A percentile compares a stretch with the other conserved stretches of the same genome.
phyloP scores from a whole-genome alignment of 495 filamentous ascomycete species.

The Hyaloscypha variabilis region DNA sequence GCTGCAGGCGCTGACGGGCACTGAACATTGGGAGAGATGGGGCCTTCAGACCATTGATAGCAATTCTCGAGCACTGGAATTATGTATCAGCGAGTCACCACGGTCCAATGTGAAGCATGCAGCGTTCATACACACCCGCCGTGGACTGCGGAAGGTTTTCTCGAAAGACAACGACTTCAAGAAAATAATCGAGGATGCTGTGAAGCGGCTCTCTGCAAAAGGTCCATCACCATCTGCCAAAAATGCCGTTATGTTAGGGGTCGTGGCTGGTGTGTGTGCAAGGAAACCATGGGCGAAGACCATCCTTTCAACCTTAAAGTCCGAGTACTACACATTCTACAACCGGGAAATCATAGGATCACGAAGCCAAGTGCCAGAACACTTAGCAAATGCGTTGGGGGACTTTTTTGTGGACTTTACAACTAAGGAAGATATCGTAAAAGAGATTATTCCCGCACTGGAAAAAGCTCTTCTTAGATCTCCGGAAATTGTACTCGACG shows the following conservation, averaged over 20 bases:
- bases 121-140: constrained; percentile 71
- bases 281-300: constrained; percentile 61
- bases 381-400: constrained; percentile 71
- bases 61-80: constrained; percentile 72
- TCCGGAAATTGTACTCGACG: constrained; percentile 84
- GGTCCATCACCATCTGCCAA: constrained; percentile 59
- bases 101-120: constrained; percentile 63
- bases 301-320: constrained; percentile 64
- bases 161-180: constrained; percentile 56
- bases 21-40: constrained; percentile 62
- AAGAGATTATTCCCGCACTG: constrained; percentile 75
- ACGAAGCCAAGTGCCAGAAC: constrained; percentile 65
- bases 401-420: constrained; percentile 84
- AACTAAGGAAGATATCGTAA: constrained; percentile 72
- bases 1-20: constrained; percentile 59
- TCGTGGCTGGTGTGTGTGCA: constrained; percentile 82
- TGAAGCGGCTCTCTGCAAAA: constrained; percentile 68
- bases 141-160: constrained; percentile 72
- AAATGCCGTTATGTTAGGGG: constrained; percentile 78
- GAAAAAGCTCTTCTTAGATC: constrained; percentile 88
- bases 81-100: constrained; percentile 65
- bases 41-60: constrained; percentile 62
- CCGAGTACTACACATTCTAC: constrained; percentile 77
- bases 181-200: constrained; percentile 61
- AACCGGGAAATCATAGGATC: constrained; percentile 84